phyloP scores from a whole-genome alignment of 2,329 filamentous ascomycete genomes.

The Fulvia fulva region DNA sequence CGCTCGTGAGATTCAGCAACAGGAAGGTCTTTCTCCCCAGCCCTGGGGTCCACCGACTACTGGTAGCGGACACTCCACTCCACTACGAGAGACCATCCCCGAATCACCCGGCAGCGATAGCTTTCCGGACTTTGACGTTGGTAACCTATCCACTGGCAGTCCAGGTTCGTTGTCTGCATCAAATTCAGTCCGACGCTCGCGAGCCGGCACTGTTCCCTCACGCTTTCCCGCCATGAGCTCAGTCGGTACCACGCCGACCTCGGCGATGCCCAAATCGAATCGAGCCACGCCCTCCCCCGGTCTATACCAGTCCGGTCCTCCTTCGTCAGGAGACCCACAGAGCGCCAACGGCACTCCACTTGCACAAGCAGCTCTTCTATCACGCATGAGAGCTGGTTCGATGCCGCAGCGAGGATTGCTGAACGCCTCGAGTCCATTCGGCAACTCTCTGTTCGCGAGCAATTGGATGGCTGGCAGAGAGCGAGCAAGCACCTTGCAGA shows the following conservation, averaged over 20 bases:
- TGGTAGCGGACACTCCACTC: slow-evolving; percentile 93
- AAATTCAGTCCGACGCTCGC: slow-evolving; percentile 60
- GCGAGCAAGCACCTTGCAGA: slow-evolving; percentile 81
- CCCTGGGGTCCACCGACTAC: slow-evolving; percentile 92
- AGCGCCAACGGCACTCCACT: slow-evolving; percentile 47
- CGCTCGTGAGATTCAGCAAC: slow-evolving; percentile 92
- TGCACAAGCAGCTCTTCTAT: slow-evolving; percentile 68
- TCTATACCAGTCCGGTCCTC: slow-evolving; percentile 68
- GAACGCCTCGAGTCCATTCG: slow-evolving; percentile 64
- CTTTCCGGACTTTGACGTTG: slow-evolving; percentile 76
- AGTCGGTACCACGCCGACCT: slow-evolving; percentile 54
- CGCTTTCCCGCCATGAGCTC: slow-evolving; percentile 76
- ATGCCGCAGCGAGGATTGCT: slow-evolving; percentile 82
- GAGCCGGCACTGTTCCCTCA: slow-evolving; percentile 94
- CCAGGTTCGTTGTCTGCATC: slow-evolving; percentile 21
- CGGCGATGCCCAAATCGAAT: slow-evolving; percentile 69
- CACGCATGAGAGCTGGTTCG: slow-evolving; percentile 82
- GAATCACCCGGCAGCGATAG: slow-evolving; percentile 90
- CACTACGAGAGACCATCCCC: slow-evolving; percentile 92
- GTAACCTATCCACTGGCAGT: slow-evolving; percentile 24
- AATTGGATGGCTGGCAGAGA: slow-evolving; percentile 80
- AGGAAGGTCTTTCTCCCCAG: slow-evolving; percentile 75
- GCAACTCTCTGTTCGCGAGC: slow-evolving; percentile 80
- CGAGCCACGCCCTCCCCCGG: slow-evolving; percentile 82
- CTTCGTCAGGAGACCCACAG: slow-evolving; percentile 30